These are phyloP conservation scores for Blumeria graminis DNA, from an alignment of 2,329 filamentous ascomycete genomes.

Conservation along the genomic window DNA sequence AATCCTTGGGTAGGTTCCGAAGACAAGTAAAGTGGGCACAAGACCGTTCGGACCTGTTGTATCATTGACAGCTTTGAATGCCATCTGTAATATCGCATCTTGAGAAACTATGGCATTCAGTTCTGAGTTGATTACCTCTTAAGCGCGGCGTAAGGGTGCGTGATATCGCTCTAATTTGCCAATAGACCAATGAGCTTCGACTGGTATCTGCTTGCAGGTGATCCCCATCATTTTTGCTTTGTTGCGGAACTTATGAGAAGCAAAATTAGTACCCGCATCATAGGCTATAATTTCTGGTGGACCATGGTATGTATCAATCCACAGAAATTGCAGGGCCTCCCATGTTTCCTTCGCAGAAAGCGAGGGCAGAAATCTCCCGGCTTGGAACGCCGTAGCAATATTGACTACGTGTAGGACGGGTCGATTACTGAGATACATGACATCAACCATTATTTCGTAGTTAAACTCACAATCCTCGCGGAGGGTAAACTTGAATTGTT, in stretches of 20 bases:
- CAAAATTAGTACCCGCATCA: constrained; percentile 2
- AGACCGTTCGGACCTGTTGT: background rate
- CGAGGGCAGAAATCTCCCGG: constrained; percentile 1
- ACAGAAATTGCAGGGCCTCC: constrained; percentile 1
- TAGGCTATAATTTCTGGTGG: background rate
- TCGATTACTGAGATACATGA: constrained; percentile 2
- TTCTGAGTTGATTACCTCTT: background rate
- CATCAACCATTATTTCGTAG: constrained; percentile 2
- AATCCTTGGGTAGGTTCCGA: background rate
- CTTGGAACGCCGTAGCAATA: background rate
- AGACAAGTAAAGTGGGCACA: constrained; percentile 1
- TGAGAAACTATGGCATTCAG: background rate
- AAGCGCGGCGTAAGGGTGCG: background rate
- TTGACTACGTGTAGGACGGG: constrained; percentile 1
- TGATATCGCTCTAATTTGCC: constrained; percentile 1
- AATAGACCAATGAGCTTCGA: constrained; percentile 1
- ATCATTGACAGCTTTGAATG: constrained; percentile 1
- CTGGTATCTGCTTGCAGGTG: background rate
- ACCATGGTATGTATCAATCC: constrained; percentile 2
- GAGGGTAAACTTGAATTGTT: constrained; percentile 1
- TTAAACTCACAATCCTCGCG: constrained; percentile 1
- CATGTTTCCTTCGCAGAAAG: background rate
- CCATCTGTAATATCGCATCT: background rate
- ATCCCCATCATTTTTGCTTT: background rate
- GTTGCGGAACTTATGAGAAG: constrained; percentile 2